Evolutionary conservation across 306 rosid species (phyloP).

Genomic region (Trifolium subterraneum): DNA sequence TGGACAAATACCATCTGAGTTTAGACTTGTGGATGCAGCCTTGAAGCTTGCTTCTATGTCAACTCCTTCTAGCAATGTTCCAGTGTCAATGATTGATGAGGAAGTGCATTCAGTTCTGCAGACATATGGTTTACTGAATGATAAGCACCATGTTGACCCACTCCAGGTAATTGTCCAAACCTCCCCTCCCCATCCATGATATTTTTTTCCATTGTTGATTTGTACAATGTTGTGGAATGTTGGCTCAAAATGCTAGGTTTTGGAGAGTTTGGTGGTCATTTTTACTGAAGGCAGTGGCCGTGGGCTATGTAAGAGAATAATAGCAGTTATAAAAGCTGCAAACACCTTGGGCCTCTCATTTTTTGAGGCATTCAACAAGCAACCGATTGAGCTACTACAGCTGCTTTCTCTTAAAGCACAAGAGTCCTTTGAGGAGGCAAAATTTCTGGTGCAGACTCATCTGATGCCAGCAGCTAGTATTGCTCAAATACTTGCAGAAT

Average conservation of each 20-base stretch:
- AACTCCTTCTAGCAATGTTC: conserved; percentile 61
- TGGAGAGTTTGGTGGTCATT: conserved; percentile 74
- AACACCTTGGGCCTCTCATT: conserved; percentile 78
- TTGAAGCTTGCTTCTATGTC: conserved; percentile 81
- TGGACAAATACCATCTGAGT: conserved; percentile 72
- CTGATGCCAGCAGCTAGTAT: conserved; percentile 86
- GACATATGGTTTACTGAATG: conserved; percentile 51
- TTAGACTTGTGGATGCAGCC: conserved; percentile 85
- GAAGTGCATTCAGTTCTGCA: conserved; percentile 67
- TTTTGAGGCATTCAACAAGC: conserved; percentile 88
- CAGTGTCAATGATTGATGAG: conserved; percentile 74
- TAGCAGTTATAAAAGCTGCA: conserved; percentile 90
- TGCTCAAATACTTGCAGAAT: conserved; percentile 97
- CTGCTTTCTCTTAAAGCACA: conserved; percentile 97
- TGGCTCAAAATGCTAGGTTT: conserved; percentile 58
- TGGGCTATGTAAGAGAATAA: conserved; percentile 86
- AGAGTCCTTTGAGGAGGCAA: conserved; percentile 96
- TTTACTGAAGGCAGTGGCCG: conserved; percentile 86
- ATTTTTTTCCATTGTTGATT: conserved; percentile 34
- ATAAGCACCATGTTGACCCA: conserved; percentile 60
- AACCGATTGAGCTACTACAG: conserved; percentile 89
- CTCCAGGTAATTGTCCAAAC: conserved; percentile 66
- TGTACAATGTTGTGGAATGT: conserved; percentile 38
- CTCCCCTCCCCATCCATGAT: conserved; percentile 17
- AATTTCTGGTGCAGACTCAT: conserved; percentile 83